Evolutionary conservation across 805 yeast species (phyloP).

Genomic region (Lipomyces chichibuensis): DNA sequence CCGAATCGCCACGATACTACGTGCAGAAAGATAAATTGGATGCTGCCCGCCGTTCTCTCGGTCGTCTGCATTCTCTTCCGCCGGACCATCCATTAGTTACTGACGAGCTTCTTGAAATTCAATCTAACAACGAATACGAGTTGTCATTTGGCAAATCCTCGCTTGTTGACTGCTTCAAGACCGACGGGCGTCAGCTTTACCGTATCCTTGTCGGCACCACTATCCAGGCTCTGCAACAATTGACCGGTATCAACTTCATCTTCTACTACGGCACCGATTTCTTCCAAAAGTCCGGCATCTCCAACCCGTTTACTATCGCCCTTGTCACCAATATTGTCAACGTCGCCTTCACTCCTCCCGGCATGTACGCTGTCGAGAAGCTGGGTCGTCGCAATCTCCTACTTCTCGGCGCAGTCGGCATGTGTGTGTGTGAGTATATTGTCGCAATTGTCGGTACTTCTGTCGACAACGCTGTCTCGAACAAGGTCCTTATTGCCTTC

Average conservation of each 20-base stretch:
- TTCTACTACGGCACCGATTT: constrained; percentile 87
- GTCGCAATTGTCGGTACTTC: constrained; percentile 68
- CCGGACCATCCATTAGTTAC: constrained; percentile 50
- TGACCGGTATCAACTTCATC: constrained; percentile 87
- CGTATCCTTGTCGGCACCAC: constrained; percentile 62
- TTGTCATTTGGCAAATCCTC: constrained; percentile 29
- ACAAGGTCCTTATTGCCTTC: constrained; percentile 55
- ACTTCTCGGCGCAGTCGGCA: constrained; percentile 73
- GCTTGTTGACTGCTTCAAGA: constrained; percentile 37
- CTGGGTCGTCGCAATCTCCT: constrained; percentile 77
- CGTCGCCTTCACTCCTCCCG: constrained; percentile 79
- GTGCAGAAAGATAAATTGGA: constrained; percentile 60
- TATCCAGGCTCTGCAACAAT: constrained; percentile 81
- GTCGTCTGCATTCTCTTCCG: constrained; percentile 51
- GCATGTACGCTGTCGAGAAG: constrained; percentile 73
- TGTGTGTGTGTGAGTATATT: constrained; percentile 67
- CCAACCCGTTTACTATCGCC: constrained; percentile 70
- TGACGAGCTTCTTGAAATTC: constrained; percentile 54
- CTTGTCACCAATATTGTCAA: constrained; percentile 83
- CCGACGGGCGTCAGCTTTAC: constrained; percentile 37
- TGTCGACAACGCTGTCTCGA: constrained; percentile 45
- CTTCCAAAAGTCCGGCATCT: constrained; percentile 67
- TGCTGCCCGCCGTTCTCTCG: constrained; percentile 60
- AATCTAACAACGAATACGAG: constrained; percentile 55
- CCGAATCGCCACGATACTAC: constrained; percentile 75